These are phyloP conservation scores for Hypoxylon lienhwacheense DNA, from an alignment of 495 filamentous ascomycete species.

Conservation along the genomic window DNA sequence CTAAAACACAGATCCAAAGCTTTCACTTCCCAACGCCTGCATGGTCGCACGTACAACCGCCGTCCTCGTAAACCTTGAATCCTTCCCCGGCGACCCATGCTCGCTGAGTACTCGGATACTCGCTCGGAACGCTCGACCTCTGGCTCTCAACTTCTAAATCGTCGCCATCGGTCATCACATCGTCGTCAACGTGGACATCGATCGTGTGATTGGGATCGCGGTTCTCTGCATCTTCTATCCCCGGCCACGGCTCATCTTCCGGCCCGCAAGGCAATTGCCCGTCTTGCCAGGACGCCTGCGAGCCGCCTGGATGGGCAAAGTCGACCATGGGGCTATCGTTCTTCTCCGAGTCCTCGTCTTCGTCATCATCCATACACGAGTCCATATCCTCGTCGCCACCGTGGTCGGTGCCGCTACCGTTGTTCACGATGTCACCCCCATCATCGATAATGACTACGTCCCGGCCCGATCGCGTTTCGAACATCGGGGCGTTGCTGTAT, in stretches of 20 bases:
- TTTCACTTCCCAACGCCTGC: slow-evolving; percentile 10
- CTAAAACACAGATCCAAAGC: neutral
- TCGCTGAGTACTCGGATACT: slow-evolving; percentile 45
- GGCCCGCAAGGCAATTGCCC: slow-evolving; percentile 30
- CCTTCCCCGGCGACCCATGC: slow-evolving; percentile 29
- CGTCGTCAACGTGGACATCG: slow-evolving; percentile 27
- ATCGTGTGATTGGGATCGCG: slow-evolving; percentile 39
- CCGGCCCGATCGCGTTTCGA: slow-evolving; percentile 20
- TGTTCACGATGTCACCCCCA: slow-evolving; percentile 32
- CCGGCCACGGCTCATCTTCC: slow-evolving; percentile 49
- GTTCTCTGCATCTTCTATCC: slow-evolving; percentile 52
- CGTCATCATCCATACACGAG: slow-evolving; percentile 38
- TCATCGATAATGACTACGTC: slow-evolving; percentile 9
- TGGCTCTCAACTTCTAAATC: slow-evolving; percentile 37
- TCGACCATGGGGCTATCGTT: slow-evolving; percentile 36
- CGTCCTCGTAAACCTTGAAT: slow-evolving; percentile 55
- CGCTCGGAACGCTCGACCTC: slow-evolving; percentile 41
- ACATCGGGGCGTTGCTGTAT: slow-evolving; percentile 51
- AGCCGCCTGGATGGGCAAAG: slow-evolving; percentile 16
- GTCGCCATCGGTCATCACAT: slow-evolving; percentile 23
- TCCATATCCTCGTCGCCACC: slow-evolving; percentile 35
- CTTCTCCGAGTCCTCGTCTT: slow-evolving; percentile 17
- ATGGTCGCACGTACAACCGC: slow-evolving; percentile 35
- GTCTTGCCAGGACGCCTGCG: slow-evolving; percentile 34
- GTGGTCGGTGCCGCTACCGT: slow-evolving; percentile 41